phyloP scores from a whole-genome alignment of 2,329 filamentous ascomycete genomes.

The Ophiostoma himal-ulmi region DNA sequence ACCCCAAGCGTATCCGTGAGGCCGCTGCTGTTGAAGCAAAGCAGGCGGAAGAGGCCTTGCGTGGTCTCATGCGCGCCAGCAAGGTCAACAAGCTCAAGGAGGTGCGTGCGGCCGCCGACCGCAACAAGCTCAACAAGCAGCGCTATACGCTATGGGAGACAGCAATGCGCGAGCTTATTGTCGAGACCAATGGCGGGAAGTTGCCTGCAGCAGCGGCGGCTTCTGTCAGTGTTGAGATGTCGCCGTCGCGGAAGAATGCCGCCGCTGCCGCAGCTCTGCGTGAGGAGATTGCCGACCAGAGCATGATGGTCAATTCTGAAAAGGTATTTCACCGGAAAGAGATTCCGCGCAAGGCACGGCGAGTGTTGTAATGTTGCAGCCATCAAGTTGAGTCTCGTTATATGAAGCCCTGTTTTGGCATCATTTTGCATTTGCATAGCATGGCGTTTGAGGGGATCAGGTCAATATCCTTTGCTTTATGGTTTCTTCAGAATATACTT shows the following conservation, averaged over 20 bases:
- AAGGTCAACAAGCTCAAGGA: constrained; percentile 62
- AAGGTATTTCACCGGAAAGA: constrained; percentile 49
- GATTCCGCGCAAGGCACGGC: constrained; percentile 43
- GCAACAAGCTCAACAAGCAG: constrained; percentile 47
- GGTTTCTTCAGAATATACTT: neutral
- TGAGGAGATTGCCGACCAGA: constrained; percentile 54
- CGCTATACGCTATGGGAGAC: constrained; percentile 56
- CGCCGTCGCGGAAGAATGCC: constrained; percentile 15
- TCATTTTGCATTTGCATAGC: constrained; percentile 18
- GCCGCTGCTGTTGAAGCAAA: constrained; percentile 55
- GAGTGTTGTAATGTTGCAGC: neutral
- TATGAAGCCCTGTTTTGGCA: neutral
- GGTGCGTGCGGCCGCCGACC: constrained; percentile 51
- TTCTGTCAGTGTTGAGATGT: neutral
- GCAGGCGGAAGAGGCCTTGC: constrained; percentile 56
- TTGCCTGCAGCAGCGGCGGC: constrained; percentile 5
- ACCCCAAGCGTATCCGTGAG: constrained; percentile 54
- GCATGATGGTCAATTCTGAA: constrained; percentile 59
- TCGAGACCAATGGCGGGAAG: constrained; percentile 12
- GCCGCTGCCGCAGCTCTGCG: constrained; percentile 30
- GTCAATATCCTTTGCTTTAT: constrained; percentile 3
- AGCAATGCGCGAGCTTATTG: constrained; percentile 53
- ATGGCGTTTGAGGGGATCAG: constrained; percentile 14
- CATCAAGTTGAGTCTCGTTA: neutral
- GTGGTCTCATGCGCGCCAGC: constrained; percentile 54